Evolutionary conservation across 805 yeast species (phyloP), one percentile per base, ranked within the genome.

Genomic region (Maudiozyma barnettii): DNA sequence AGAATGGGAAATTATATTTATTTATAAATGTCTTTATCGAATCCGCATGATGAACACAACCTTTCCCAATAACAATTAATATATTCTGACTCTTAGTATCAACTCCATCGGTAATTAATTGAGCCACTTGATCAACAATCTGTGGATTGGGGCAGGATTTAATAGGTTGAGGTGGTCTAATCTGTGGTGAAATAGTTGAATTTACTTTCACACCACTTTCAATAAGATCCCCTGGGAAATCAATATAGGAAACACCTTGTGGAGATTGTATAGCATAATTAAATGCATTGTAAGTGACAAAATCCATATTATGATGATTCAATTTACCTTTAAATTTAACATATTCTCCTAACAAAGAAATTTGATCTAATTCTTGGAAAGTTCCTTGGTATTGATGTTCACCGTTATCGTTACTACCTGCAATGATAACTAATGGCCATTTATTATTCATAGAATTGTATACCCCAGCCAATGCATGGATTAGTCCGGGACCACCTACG

Each of bases 401-500:
- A 5, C 69, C 63, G 46, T 74, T 77, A 46, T 63, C 67, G 12
- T 74, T 61, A 42, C 77, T 74, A 1, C 89, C 89, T 0, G 88
- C 84, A 20, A 82, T 65, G 14, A 82, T 76, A 47, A 82, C 51
- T 44, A 82, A 60, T 3, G 90, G 90, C 76, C 84, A 80, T 47
- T 76, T 70, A 59, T 83, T 83, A 46, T 74, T 66, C 37, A 67
- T 70, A 6, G 88, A 75, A 55, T 82, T 82, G 55, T 77, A 79
- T 2, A 79, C 65, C 50, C 89, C 90, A 0, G 88, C 77, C 40
- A 79, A 55, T 0, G 85, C 81, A 51, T 82, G 87, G 8, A 82
- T 70, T 3, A 82, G 66, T 4, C 89, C 89, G 0, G 89, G 88
- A 0, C 89, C 89, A 30, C 90, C 89, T 4, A 83, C 89, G 0